Conservation (phyloP, 208 protist species). For the Acanthamoeba quina region DNA sequence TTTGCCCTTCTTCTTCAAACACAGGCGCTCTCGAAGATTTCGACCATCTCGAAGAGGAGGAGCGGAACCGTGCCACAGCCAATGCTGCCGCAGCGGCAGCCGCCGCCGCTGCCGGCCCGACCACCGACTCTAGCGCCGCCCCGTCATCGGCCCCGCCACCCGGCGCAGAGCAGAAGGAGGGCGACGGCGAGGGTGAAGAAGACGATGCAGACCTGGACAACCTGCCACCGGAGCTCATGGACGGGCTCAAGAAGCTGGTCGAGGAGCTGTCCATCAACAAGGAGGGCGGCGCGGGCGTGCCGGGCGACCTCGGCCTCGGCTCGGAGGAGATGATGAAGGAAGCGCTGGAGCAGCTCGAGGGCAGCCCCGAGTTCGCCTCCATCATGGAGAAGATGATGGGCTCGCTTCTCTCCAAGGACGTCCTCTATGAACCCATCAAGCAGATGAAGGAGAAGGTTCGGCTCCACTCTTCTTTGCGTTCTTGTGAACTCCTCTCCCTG, state of each 20-base stretch:
- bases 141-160: not conserved
- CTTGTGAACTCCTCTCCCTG: not conserved
- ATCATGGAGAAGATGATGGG: slow-evolving; percentile 75
- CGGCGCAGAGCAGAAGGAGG: not conserved
- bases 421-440: slow-evolving; percentile 77
- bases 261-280: slow-evolving; percentile 55
- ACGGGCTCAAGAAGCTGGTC: slow-evolving; percentile 65
- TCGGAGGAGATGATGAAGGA: slow-evolving; percentile 68
- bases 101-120: not conserved
- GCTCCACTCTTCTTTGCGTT: not conserved
- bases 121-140: not conserved
- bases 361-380: slow-evolving; percentile 51
- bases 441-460: slow-evolving; percentile 66
- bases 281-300: not conserved
- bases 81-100: not conserved
- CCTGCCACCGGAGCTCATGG: slow-evolving; percentile 67
- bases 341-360: slow-evolving; percentile 61
- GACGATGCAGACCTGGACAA: slow-evolving; percentile 58
- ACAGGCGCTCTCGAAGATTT: slow-evolving; percentile 70
- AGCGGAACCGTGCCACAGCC: slow-evolving; percentile 6
- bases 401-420: slow-evolving; percentile 46
- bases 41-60: slow-evolving; percentile 35
- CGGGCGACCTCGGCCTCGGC: not conserved
- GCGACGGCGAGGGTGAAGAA: not conserved
- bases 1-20: not conserved